phyloP scores from a whole-genome alignment of 495 filamentous ascomycete species.

The Polyplosphaeria fusca region DNA sequence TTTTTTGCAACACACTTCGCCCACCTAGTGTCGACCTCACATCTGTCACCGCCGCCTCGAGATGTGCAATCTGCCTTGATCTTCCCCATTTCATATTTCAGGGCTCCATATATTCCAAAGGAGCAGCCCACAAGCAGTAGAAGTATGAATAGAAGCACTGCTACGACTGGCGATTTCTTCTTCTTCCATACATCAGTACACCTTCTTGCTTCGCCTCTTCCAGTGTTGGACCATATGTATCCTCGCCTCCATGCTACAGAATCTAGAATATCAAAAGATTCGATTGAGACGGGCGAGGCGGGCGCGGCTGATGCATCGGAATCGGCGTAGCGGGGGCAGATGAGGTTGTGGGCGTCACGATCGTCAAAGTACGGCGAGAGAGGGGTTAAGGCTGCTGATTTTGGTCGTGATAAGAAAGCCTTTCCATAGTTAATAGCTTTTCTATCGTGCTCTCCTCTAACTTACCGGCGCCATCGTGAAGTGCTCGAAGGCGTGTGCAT shows the following conservation, averaged over 20 bases:
- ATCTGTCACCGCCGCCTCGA: slow-evolving; percentile 9
- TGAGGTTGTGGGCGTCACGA: slow-evolving; percentile 13
- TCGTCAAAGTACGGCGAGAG: slow-evolving; percentile 22
- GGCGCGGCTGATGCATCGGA: slow-evolving; percentile 17
- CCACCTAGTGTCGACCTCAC: slow-evolving; percentile 10
- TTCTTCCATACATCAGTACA: slow-evolving; percentile 7
- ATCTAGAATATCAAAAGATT: slow-evolving; percentile 25
- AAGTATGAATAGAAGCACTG: not conserved
- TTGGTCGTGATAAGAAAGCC: no score
- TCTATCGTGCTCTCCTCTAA: not conserved
- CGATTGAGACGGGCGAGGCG: slow-evolving; percentile 17
- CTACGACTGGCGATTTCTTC: not conserved
- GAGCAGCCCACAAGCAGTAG: slow-evolving; percentile 8
- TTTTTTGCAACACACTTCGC: slow-evolving; percentile 14
- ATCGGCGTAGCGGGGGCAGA: slow-evolving; percentile 27
- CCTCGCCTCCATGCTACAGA: slow-evolving; percentile 20
- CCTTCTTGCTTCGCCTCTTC: not conserved
- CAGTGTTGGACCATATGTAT: not conserved
- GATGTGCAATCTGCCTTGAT: not conserved
- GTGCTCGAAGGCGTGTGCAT: no score
- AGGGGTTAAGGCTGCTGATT: not conserved
- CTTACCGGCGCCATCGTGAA: slow-evolving; percentile 21
- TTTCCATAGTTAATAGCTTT: not conserved
- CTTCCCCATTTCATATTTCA: not conserved
- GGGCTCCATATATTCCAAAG: slow-evolving; percentile 1